phyloP scores from a whole-genome alignment of 1,139 yeast genomes.

The Citeromyces hawaiiensis region DNA sequence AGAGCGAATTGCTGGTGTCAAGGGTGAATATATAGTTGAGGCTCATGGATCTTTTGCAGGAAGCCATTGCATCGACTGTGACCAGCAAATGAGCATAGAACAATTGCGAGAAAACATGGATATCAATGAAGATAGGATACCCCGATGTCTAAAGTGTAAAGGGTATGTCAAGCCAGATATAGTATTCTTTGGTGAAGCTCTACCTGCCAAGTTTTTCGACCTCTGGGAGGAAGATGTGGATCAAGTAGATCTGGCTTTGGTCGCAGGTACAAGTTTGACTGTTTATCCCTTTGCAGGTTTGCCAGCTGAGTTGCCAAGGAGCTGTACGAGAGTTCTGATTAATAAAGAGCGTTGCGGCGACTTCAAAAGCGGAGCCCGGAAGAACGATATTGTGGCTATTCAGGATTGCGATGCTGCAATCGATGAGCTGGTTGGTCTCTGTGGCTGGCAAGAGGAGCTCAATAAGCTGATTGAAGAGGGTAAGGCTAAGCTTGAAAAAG shows the following conservation, averaged over 20 bases:
- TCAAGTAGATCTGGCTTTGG: conserved; percentile 59
- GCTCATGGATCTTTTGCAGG: conserved; percentile 92
- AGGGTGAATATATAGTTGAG: conserved; percentile 54
- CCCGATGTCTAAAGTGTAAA: conserved; percentile 33
- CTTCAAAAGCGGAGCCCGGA: conserved; percentile 35
- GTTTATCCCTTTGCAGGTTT: conserved; percentile 84
- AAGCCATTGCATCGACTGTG: conserved; percentile 74
- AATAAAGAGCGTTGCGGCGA: conserved; percentile 74
- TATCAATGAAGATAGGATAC: conserved; percentile 17
- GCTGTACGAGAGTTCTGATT: conserved; percentile 47
- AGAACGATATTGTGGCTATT: conserved; percentile 43
- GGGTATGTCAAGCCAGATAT: conserved; percentile 88
- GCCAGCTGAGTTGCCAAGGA: conserved; percentile 46
- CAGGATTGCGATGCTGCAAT: conserved; percentile 58
- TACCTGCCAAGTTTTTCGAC: conserved; percentile 59
- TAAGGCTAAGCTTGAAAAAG: conserved; percentile 6
- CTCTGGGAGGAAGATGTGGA: conserved; percentile 51
- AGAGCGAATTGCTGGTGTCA: conserved; percentile 74
- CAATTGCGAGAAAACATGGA: conserved; percentile 31
- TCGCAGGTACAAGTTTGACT: conserved; percentile 85
- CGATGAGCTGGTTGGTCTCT: conserved; percentile 29
- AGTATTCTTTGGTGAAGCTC: conserved; percentile 82
- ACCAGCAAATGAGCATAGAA: conserved; percentile 34
- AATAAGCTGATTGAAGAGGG: conserved; percentile 18
- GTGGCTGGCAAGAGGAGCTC: conserved; percentile 57